Evolutionary conservation across 2,329 filamentous ascomycete species (phyloP), one percentile per base, ranked within the genome.

Genomic region (Eurotiales sp.): DNA sequence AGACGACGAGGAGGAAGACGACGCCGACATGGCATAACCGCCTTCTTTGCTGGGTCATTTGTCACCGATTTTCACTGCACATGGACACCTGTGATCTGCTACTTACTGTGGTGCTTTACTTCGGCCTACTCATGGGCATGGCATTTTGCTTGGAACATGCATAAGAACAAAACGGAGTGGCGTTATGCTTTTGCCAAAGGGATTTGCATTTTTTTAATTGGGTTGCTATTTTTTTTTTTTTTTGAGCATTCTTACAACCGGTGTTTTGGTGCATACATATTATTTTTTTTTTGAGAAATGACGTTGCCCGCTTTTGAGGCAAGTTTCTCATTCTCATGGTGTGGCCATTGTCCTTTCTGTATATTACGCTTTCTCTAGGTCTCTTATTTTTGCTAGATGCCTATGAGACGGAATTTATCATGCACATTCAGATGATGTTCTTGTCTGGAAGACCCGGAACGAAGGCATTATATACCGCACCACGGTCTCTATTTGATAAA

Each of bases 1-100:
- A 52, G 90, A 95, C 54, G 79, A 81, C 19, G 77, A 78, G 14
- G 84, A 88, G 52, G 81, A 84, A 51, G 83, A 88, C 47, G 74
- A 74, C 55, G 76, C 77, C 39, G 73, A 76, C 54, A 76, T 76
- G 61, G 70, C 72, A 53, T 75, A 55, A 70, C 54, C 37, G 53
- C 40, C n/a, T n/a, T n/a, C n/a, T 40, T 30, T 22, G 41, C 10
- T 45, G 12, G n/a, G 50, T 25, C 30, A 25, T 27, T 29, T 29
- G 25, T 47, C 12, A 41, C 10, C 19, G n/a, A 23, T 45, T 11
- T 40, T 45, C 17, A 29, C 12, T 42, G 47, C 34, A 46, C 36
- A 46, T 30, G 25, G 34, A 22, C 39, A 36, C 25, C 41, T 40
- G 22, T 43, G 22, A 30, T 29, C 11, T 42, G 41, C 27, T 44